These are phyloP conservation scores for Monosporascus sp. DNA, from an alignment of 2,329 filamentous ascomycete genomes.

Conservation along the genomic window DNA sequence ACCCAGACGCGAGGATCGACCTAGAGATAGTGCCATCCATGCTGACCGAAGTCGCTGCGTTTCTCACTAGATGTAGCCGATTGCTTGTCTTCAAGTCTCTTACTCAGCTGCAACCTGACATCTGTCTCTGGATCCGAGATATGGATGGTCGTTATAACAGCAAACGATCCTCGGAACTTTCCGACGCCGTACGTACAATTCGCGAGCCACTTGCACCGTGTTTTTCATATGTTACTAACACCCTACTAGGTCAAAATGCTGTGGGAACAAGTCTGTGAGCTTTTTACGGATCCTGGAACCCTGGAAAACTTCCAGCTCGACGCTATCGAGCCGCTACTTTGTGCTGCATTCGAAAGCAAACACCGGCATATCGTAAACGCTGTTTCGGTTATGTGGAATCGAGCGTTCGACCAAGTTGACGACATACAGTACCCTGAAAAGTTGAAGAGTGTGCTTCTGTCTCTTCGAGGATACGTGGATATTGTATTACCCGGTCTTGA, in stretches of 20 bases:
- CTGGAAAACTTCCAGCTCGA: slow-evolving; percentile 41
- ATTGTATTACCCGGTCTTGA: slow-evolving; percentile 41
- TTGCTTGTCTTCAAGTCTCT: slow-evolving; percentile 52
- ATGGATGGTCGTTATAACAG: slow-evolving; percentile 35
- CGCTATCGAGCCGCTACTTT: slow-evolving; percentile 49
- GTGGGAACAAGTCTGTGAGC: slow-evolving; percentile 44
- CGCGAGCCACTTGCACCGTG: neutral
- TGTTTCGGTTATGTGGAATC: slow-evolving; percentile 60
- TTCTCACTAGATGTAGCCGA: slow-evolving; percentile 44
- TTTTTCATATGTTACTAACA: slow-evolving; percentile 1
- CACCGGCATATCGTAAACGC: slow-evolving; percentile 49
- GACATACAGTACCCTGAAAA: slow-evolving; percentile 58
- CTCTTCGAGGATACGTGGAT: slow-evolving; percentile 50
- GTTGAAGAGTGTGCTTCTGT: slow-evolving; percentile 58
- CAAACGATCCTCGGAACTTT: slow-evolving; percentile 34
- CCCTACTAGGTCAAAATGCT: slow-evolving; percentile 42
- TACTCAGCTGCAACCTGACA: slow-evolving; percentile 54
- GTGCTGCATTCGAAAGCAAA: slow-evolving; percentile 53
- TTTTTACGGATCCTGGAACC: slow-evolving; percentile 30
- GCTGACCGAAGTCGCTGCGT: slow-evolving; percentile 47
- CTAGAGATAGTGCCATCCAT: slow-evolving; percentile 38
- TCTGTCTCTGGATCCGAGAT: slow-evolving; percentile 62
- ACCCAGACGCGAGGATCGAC: slow-evolving; percentile 33
- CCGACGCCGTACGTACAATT: slow-evolving; percentile 38
- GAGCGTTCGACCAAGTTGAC: slow-evolving; percentile 56